phyloP scores from a whole-genome alignment of 2,329 filamentous ascomycete genomes.

The Epichloe sp. region DNA sequence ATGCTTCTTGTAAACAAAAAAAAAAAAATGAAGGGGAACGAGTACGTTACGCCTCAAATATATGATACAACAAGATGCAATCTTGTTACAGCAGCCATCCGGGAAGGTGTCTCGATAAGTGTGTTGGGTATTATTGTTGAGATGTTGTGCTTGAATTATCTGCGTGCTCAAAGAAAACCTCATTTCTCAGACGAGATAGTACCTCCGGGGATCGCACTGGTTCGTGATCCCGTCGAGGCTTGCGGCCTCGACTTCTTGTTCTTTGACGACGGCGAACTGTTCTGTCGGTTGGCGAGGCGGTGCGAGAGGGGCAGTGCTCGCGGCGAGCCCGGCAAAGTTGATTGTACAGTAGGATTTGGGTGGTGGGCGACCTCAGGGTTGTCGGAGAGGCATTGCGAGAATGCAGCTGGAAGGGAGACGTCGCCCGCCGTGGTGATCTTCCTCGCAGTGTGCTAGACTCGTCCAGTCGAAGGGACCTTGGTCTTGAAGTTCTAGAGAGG shows the following conservation, averaged over 20 bases:
- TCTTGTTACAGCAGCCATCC: not conserved
- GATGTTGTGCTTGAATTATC: not conserved
- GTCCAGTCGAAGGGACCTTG: conserved; percentile 21
- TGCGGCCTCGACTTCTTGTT: conserved; percentile 26
- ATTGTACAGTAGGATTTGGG: conserved; percentile 27
- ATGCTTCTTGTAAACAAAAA: not conserved
- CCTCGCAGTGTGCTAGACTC: conserved; percentile 31
- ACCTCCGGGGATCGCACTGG: conserved; percentile 15
- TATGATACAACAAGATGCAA: conserved; percentile 3
- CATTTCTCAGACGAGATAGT: conserved; percentile 22
- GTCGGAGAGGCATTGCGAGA: conserved; percentile 22
- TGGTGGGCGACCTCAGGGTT: conserved; percentile 24
- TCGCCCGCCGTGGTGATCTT: conserved; percentile 26
- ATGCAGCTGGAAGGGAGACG: conserved; percentile 20
- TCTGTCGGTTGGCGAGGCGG: conserved; percentile 21
- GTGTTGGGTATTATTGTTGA: not conserved
- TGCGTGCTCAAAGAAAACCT: conserved; percentile 15
- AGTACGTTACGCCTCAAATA: not conserved
- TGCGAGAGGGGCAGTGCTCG: conserved; percentile 30
- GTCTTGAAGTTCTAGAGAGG: conserved; percentile 18
- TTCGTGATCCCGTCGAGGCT: conserved; percentile 19
- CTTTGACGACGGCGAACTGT: conserved; percentile 23
- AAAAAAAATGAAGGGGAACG: not conserved
- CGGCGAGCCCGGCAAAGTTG: conserved; percentile 27
- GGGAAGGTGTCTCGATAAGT: not conserved